Conservation (phyloP, 1,284 basidiomycete species). For the Trichosporon coremiiforme region DNA sequence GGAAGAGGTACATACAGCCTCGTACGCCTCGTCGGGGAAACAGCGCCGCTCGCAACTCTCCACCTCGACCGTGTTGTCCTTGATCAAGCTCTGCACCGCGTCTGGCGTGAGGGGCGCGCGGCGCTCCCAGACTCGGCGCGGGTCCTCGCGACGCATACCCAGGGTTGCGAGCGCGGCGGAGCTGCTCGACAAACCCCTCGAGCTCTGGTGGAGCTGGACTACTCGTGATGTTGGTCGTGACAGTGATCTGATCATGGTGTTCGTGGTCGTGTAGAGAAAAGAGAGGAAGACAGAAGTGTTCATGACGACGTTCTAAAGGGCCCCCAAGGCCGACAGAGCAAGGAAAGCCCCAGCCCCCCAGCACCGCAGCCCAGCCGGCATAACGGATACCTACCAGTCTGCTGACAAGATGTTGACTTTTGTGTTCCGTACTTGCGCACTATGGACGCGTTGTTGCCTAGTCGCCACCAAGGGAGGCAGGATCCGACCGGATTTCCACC, state of each 20-base stretch:
- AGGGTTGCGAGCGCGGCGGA: constrained; percentile 55
- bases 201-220: not conserved
- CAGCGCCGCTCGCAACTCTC: constrained; percentile 70
- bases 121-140: constrained; percentile 80
- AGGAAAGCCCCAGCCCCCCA: not conserved
- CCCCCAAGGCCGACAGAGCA: no score
- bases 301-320: not conserved
- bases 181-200: not conserved
- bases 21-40: constrained; percentile 67
- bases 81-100: constrained; percentile 63
- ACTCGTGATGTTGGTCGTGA: not conserved
- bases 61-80: constrained; percentile 41
- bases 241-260: not conserved
- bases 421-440: not conserved
- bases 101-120: constrained; percentile 77
- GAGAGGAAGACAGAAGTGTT: constrained; percentile 11
- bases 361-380: not conserved
- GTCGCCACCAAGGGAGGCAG: constrained; percentile 5
- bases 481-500: constrained; percentile 13
- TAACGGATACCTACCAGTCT: not conserved
- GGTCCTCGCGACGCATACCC: constrained; percentile 76
- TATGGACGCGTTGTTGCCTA: not conserved
- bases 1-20: constrained; percentile 60
- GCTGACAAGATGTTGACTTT: constrained; percentile 18
- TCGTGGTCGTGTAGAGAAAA: not conserved